phyloP scores from a whole-genome alignment of 1,139 yeast species.

The Suhomyces choctaworum region DNA sequence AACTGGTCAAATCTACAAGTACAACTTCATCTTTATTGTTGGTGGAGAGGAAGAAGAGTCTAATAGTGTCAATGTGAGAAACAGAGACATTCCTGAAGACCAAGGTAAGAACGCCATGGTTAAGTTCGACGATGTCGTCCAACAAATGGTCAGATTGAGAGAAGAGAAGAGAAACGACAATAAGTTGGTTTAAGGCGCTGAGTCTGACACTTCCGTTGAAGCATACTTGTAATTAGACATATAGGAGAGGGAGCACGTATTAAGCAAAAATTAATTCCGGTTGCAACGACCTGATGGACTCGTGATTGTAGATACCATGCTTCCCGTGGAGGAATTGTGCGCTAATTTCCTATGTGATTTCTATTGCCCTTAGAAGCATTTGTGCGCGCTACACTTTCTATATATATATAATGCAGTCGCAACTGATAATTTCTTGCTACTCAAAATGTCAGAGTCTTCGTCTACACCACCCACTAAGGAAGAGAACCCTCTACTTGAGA shows the following conservation, averaged over 20 bases:
- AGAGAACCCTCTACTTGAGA: constrained; percentile 30
- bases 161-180: constrained; percentile 72
- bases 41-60: constrained; percentile 89
- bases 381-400: too few relatives aligned
- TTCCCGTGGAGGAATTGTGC: too few relatives aligned
- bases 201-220: too few relatives aligned
- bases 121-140: constrained; percentile 65
- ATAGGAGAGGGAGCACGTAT: too few relatives aligned
- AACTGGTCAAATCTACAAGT: constrained; percentile 88
- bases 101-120: constrained; percentile 90
- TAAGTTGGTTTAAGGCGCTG: constrained; percentile 37
- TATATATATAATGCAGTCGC: too few relatives aligned
- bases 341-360: too few relatives aligned
- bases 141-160: constrained; percentile 63
- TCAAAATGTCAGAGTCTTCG: constrained; percentile 2
- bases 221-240: constrained; percentile 6
- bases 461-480: background rate
- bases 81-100: constrained; percentile 80
- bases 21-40: constrained; percentile 92
- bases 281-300: too few relatives aligned
- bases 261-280: too few relatives aligned
- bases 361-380: too few relatives aligned
- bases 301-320: too few relatives aligned
- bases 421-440: background rate
- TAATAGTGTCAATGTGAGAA: constrained; percentile 83